Percentiles rank a stretch among this genome's conserved stretches.
Evolutionary conservation across 2,329 filamentous ascomycete genomes (phyloP).

Genomic region (Pyrenochaeta sp.): DNA sequence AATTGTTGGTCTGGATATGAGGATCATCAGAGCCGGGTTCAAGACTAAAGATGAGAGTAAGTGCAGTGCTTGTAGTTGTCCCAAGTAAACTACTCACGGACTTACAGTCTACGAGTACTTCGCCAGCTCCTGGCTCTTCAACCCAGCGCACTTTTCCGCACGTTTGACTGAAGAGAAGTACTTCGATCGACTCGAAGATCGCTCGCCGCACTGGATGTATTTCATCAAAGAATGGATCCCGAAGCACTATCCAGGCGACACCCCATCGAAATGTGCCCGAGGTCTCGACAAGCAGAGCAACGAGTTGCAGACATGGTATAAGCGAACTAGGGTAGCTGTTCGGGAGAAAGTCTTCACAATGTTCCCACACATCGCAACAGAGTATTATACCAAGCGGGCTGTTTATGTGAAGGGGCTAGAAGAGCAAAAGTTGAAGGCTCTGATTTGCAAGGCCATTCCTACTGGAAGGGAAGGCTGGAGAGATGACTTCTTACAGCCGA

Average conservation of each 20-base stretch:
- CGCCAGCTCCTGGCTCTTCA: slow-evolving; percentile 33
- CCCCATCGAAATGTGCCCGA: background rate
- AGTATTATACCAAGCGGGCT: slow-evolving; percentile 32
- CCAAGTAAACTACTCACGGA: background rate
- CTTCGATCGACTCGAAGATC: slow-evolving; percentile 20
- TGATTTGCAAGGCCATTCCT: slow-evolving; percentile 29
- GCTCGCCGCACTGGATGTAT: slow-evolving; percentile 23
- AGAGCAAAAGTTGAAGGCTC: slow-evolving; percentile 24
- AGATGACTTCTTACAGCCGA: slow-evolving; percentile 13
- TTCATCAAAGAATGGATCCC: slow-evolving; percentile 37
- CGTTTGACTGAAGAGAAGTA: slow-evolving; percentile 32
- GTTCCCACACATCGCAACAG: slow-evolving; percentile 21
- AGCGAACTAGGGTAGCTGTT: slow-evolving; percentile 17
- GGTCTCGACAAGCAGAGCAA: background rate
- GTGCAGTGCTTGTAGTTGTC: background rate
- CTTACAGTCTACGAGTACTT: slow-evolving; percentile 34
- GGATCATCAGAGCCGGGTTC: slow-evolving; percentile 28
- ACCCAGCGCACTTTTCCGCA: slow-evolving; percentile 31
- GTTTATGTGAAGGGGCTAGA: slow-evolving; percentile 24
- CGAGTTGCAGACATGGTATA: slow-evolving; percentile 29
- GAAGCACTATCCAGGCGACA: slow-evolving; percentile 23
- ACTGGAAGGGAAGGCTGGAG: slow-evolving; percentile 21
- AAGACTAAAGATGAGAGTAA: slow-evolving; percentile 28
- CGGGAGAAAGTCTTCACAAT: slow-evolving; percentile 34
- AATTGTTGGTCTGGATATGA: slow-evolving; percentile 27